Percentiles rank a stretch among this genome's conserved stretches.
These are phyloP conservation scores for Pseudogymnoascus sp. DNA, from an alignment of 2,329 filamentous ascomycete species.

Conservation along the genomic window DNA sequence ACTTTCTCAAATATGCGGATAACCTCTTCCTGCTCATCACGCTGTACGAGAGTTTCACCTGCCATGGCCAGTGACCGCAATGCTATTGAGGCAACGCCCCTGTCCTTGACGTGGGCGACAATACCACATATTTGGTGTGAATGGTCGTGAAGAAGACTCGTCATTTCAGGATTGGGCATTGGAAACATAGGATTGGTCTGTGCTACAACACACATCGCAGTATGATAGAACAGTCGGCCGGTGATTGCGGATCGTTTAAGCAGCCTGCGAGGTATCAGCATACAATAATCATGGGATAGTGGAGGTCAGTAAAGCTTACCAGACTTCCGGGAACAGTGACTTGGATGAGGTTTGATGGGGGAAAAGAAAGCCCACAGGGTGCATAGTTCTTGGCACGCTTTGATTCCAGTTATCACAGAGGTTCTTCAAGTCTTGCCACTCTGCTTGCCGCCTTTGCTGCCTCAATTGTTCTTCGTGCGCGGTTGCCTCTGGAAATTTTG, in stretches of 20 bases:
- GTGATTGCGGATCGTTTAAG: conserved; percentile 75
- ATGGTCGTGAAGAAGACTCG: conserved; percentile 60
- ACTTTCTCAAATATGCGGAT: conserved; percentile 69
- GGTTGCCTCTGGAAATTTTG: conserved; percentile 49
- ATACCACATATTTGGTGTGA: conserved; percentile 85
- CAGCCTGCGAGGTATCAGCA: conserved; percentile 46
- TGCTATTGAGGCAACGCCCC: conserved; percentile 68
- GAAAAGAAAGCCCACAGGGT: conserved; percentile 69
- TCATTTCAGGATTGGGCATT: conserved; percentile 45
- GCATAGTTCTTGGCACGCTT: conserved; percentile 75
- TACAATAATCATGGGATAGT: conserved; percentile 10
- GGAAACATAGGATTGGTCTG: conserved; percentile 65
- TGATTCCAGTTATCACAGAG: conserved; percentile 78
- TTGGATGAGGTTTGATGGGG: conserved; percentile 57
- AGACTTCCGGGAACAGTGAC: conserved; percentile 78
- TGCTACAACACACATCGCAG: conserved; percentile 69
- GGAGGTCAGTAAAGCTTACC: conserved; percentile 41
- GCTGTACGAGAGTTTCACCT: conserved; percentile 59
- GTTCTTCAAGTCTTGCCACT: conserved; percentile 74
- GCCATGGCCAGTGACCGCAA: conserved; percentile 72
- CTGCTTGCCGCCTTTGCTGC: conserved; percentile 54
- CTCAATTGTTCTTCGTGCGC: conserved; percentile 55
- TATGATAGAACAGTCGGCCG: conserved; percentile 82
- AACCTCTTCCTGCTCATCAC: conserved; percentile 71
- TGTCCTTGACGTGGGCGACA: conserved; percentile 73